phyloP scores from a whole-genome alignment of 495 filamentous ascomycete species.

The Talaromyces proteolyticus region DNA sequence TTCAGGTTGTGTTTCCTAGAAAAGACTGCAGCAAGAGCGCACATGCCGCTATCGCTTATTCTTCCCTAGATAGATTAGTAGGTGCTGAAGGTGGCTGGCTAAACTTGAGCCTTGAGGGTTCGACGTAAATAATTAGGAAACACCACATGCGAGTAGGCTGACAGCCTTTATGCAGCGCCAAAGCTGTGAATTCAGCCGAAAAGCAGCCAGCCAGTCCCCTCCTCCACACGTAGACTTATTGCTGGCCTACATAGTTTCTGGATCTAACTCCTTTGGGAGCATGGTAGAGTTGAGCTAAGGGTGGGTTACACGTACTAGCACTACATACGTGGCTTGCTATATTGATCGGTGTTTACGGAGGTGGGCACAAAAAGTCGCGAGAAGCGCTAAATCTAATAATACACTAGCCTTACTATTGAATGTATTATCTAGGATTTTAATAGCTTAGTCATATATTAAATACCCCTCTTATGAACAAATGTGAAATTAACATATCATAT shows the following conservation, averaged over 20 bases:
- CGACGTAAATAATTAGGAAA: not conserved
- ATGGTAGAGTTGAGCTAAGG: not conserved
- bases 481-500: too few relatives aligned
- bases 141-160: not conserved
- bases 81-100: not conserved
- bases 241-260: not conserved
- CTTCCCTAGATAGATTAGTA: not conserved
- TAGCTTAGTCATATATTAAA: too few relatives aligned
- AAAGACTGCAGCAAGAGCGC: not conserved
- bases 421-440: too few relatives aligned
- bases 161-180: not conserved
- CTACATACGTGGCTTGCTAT: not conserved
- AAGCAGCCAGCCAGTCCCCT: not conserved
- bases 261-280: not conserved
- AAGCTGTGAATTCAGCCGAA: not conserved
- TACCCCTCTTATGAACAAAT: too few relatives aligned
- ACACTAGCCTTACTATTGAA: too few relatives aligned
- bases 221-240: not conserved
- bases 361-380: too few relatives aligned
- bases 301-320: not conserved
- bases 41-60: not conserved
- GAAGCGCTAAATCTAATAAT: too few relatives aligned
- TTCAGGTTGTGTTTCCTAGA: not conserved
- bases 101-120: not conserved
- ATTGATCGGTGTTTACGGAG: not conserved